These are phyloP conservation scores for Emericellopsis terricola DNA, from an alignment of 495 filamentous ascomycete species.

Conservation along the genomic window DNA sequence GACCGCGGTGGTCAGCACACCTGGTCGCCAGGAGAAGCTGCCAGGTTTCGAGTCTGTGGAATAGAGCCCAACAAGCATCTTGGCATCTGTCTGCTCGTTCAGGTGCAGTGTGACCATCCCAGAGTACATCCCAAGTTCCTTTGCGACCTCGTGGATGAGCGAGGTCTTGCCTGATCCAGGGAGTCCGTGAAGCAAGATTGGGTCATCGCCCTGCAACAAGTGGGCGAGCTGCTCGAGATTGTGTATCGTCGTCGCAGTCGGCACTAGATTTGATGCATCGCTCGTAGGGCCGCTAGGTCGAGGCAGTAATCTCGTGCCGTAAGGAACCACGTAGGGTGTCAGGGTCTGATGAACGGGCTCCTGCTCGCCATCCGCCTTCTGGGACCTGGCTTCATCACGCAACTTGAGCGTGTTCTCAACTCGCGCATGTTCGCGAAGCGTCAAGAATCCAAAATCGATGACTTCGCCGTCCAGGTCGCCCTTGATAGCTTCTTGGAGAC, in stretches of 20 bases:
- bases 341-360: conserved; percentile 12
- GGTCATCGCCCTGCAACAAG: conserved; percentile 42
- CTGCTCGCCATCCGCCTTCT: conserved; percentile 7
- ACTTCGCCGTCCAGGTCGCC: conserved; percentile 57
- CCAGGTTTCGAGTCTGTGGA: conserved; percentile 69
- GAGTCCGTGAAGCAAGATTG: conserved; percentile 66
- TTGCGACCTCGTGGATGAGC: conserved; percentile 65
- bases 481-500: conserved; percentile 34
- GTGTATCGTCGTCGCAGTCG: conserved; percentile 46
- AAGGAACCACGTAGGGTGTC: conserved; percentile 23
- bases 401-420: conserved; percentile 7
- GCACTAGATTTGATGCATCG: conserved; percentile 38
- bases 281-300: conserved; percentile 33
- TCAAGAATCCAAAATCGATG: conserved; percentile 74
- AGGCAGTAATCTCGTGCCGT: conserved; percentile 49
- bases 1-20: conserved; percentile 83
- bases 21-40: conserved; percentile 82
- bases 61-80: conserved; percentile 86
- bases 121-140: conserved; percentile 48
- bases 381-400: neutral
- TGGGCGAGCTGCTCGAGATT: conserved; percentile 54
- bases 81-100: conserved; percentile 94
- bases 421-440: conserved; percentile 55
- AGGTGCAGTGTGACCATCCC: conserved; percentile 82
- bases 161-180: conserved; percentile 85